phyloP scores from a whole-genome alignment of 306 rosid genomes.

The Macrotyloma uniflorum region DNA sequence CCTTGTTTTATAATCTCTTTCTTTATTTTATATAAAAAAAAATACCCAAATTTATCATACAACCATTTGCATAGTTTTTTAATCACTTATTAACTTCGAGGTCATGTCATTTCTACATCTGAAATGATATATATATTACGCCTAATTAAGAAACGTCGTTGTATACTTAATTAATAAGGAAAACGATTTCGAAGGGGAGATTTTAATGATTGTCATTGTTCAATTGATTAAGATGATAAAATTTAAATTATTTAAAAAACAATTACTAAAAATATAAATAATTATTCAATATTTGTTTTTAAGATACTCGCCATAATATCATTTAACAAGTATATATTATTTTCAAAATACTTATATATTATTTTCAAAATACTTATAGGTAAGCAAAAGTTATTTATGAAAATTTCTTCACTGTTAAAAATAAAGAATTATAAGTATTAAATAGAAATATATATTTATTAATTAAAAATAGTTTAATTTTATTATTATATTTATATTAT shows the following conservation, averaged over 20 bases:
- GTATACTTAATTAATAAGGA: not conserved
- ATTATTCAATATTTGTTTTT: not conserved
- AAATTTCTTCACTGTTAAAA: too few relatives aligned
- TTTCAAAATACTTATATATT: too few relatives aligned
- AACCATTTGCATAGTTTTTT: not conserved
- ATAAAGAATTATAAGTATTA: too few relatives aligned
- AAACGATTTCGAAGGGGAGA: not conserved
- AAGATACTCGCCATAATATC: too few relatives aligned
- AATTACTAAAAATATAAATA: not conserved
- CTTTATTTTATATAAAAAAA: not conserved
- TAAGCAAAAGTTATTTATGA: too few relatives aligned
- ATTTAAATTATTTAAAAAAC: too few relatives aligned
- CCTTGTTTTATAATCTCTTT: not conserved
- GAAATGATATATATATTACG: too few relatives aligned
- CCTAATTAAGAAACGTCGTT: slow-evolving; percentile 12
- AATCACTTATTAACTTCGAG: not conserved
- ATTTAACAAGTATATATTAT: too few relatives aligned
- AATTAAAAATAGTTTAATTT: too few relatives aligned
- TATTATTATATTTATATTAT: too few relatives aligned
- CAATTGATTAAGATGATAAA: not conserved
- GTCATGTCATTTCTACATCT: slow-evolving; percentile 12
- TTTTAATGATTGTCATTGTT: not conserved
- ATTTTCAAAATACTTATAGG: too few relatives aligned
- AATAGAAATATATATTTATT: too few relatives aligned
- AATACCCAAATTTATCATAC: not conserved